Percentiles rank a stretch among this genome's conserved stretches.
Conservation (phyloP, 1,284 basidiomycete genomes). For the Microbotryomycetes sp. region DNA sequence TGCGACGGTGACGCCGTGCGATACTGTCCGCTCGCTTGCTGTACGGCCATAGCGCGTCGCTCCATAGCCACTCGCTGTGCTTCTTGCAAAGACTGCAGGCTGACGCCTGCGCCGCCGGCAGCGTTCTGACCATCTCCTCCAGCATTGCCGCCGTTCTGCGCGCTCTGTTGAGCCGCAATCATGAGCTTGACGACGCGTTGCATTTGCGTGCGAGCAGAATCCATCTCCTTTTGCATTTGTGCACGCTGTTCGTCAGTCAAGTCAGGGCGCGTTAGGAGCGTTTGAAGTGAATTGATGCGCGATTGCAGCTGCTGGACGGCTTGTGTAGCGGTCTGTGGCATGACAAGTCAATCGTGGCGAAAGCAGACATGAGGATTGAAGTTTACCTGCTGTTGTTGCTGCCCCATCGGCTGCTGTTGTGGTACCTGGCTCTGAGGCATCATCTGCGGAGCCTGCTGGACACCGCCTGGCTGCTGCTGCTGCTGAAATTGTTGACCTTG, state of each 20-base stretch:
- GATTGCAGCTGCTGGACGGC: conserved; percentile 20
- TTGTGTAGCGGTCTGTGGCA: conserved; percentile 15
- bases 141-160: conserved; percentile 1
- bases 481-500: not conserved
- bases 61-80: conserved; percentile 24
- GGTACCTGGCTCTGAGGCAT: not conserved
- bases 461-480: not conserved
- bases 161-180: conserved; percentile 15
- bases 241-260: conserved; percentile 9
- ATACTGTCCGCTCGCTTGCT: conserved; percentile 1
- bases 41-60: conserved; percentile 7
- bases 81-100: conserved; percentile 12
- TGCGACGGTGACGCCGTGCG: conserved; percentile 4
- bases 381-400: conserved; percentile 1
- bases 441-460: not conserved
- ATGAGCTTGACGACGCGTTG: conserved; percentile 24
- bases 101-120: not conserved
- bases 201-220: conserved; percentile 17
- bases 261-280: conserved; percentile 8
- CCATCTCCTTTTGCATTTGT: conserved; percentile 25
- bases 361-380: not conserved
- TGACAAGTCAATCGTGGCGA: not conserved
- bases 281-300: conserved; percentile 24
- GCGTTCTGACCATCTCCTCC: conserved; percentile 1
- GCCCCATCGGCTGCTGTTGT: conserved; percentile 3